A percentile compares a stretch with the other conserved stretches of the same genome.
phyloP scores from a whole-genome alignment of 495 filamentous ascomycete genomes.

The Viridothelium virens region DNA sequence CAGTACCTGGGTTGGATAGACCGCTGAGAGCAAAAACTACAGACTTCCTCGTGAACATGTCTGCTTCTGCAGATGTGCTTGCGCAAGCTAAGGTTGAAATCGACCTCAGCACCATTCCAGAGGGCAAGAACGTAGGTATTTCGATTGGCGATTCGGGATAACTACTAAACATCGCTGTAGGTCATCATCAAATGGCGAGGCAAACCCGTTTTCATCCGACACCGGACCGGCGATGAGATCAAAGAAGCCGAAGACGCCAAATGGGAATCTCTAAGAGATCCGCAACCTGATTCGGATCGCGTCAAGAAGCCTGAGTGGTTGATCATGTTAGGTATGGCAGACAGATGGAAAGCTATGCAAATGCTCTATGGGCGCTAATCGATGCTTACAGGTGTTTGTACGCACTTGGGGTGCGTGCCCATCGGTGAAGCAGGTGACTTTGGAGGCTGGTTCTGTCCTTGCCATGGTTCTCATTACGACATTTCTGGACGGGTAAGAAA shows the following conservation, averaged over 20 bases:
- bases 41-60: slow-evolving; percentile 99
- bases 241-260: slow-evolving; percentile 49
- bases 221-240: slow-evolving; percentile 72
- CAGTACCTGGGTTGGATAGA: neutral
- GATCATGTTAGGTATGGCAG: slow-evolving; percentile 80
- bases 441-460: slow-evolving; percentile 99
- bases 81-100: slow-evolving; percentile 99
- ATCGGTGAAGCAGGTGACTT: slow-evolving; percentile 98
- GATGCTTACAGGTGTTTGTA: slow-evolving; percentile 71
- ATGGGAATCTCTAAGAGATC: slow-evolving; percentile 76
- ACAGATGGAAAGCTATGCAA: neutral
- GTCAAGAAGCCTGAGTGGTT: slow-evolving; percentile 98
- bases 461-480: slow-evolving; percentile 99
- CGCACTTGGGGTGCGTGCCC: slow-evolving; percentile 95
- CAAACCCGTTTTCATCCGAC: slow-evolving; percentile 99
- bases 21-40: slow-evolving; percentile 11
- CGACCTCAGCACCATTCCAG: slow-evolving; percentile 80
- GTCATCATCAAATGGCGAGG: slow-evolving; percentile 99
- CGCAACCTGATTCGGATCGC: slow-evolving; percentile 81
- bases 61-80: slow-evolving; percentile 95
- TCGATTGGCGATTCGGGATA: neutral
- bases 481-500: slow-evolving; percentile 94
- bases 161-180: slow-evolving; percentile 38
- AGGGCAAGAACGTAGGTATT: slow-evolving; percentile 92
- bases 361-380: neutral